These are phyloP conservation scores for Pyricularia pennisetigena DNA, from an alignment of 2,329 filamentous ascomycete species.

Conservation along the genomic window DNA sequence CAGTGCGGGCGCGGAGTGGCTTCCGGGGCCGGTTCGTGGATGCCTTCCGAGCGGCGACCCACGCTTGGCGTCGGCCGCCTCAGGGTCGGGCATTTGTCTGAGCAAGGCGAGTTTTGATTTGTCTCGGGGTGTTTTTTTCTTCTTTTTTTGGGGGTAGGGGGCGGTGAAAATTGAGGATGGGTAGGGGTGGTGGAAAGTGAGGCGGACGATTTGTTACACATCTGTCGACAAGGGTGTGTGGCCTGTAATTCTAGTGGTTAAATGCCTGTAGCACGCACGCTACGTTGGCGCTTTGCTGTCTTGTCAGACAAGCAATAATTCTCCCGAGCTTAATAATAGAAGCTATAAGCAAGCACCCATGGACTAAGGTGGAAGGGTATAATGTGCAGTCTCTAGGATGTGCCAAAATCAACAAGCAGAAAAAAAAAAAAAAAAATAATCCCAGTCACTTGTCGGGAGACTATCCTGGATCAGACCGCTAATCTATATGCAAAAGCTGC, in stretches of 20 bases:
- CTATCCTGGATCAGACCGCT: background rate
- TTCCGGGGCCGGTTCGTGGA: background rate
- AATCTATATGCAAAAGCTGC: background rate
- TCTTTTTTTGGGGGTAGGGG: background rate
- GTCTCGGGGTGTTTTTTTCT: no score
- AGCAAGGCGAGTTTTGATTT: background rate
- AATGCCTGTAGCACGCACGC: background rate
- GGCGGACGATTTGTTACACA: background rate
- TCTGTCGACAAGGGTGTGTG: background rate
- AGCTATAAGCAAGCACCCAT: background rate
- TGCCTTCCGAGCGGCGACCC: background rate
- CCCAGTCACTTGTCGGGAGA: background rate
- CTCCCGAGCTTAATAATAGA: background rate
- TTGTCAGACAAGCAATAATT: background rate
- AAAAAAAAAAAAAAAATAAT: background rate
- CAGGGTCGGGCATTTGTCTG: background rate
- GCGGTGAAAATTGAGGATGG: background rate
- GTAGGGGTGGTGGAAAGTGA: background rate
- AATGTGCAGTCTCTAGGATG: background rate
- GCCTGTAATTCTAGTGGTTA: background rate
- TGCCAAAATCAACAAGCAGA: background rate
- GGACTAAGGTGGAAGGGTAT: background rate
- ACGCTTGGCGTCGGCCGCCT: background rate
- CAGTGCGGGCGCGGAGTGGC: background rate
- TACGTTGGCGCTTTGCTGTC: background rate